Percentiles rank a stretch among this genome's conserved stretches.
Conservation (phyloP, 352 stramenopile species). For the Globisporangium recalcitrans region DNA sequence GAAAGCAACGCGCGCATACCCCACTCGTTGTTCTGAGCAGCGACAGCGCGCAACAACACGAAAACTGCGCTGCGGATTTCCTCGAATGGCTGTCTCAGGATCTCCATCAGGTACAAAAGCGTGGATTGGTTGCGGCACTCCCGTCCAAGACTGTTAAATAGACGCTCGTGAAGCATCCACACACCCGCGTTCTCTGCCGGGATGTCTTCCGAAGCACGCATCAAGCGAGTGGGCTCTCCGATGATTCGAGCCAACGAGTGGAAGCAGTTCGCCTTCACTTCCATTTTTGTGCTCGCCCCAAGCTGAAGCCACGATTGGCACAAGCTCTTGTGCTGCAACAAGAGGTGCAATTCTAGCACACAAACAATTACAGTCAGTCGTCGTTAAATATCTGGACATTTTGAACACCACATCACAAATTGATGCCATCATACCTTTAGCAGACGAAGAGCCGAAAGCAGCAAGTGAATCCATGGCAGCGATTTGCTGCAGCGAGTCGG, state of each 20-base stretch:
- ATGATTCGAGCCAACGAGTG: slow-evolving; percentile 63
- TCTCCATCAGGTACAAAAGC: slow-evolving; percentile 65
- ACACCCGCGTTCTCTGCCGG: slow-evolving; percentile 51
- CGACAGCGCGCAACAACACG: slow-evolving; percentile 69
- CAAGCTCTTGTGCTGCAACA: slow-evolving; percentile 66
- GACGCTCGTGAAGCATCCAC: slow-evolving; percentile 56
- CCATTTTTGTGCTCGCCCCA: slow-evolving; percentile 55
- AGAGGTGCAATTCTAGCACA: slow-evolving; percentile 52
- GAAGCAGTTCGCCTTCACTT: slow-evolving; percentile 72
- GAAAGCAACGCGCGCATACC: slow-evolving; percentile 54
- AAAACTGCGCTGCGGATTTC: slow-evolving; percentile 75
- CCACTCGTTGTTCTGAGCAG: slow-evolving; percentile 76
- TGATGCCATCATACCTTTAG: slow-evolving; percentile 49
- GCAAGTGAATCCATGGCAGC: slow-evolving; percentile 80
- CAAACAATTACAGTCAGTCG: slow-evolving; percentile 2
- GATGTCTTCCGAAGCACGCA: slow-evolving; percentile 26
- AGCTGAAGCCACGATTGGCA: slow-evolving; percentile 56
- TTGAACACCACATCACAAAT: neutral
- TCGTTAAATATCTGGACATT: no score
- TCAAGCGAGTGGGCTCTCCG: slow-evolving; percentile 38
- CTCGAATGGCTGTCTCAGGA: slow-evolving; percentile 81
- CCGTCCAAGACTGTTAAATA: slow-evolving; percentile 60
- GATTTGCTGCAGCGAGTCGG: slow-evolving; percentile 66
- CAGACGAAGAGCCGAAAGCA: slow-evolving; percentile 71
- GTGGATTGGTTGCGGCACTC: slow-evolving; percentile 49